Evolutionary conservation across 2,329 filamentous ascomycete species (phyloP), one percentile per base, ranked within the genome.

Genomic region (Penicillium sp.): DNA sequence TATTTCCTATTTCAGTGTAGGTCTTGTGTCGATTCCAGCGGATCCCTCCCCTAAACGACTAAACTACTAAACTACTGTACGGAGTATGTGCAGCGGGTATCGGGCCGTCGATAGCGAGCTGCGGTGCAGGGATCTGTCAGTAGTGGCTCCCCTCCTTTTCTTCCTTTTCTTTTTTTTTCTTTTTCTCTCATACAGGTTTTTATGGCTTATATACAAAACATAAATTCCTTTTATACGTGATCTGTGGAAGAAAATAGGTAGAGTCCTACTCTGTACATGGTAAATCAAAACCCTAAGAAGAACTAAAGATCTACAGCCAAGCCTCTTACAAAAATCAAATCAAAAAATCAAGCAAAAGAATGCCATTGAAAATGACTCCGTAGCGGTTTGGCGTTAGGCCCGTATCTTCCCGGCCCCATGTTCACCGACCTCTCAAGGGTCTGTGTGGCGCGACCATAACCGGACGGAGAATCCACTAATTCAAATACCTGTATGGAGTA

Each of bases 51-150:
- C 29, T 18, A 5, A 23, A 23, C 23, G 3, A 23, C 23, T 23
- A 23, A 23, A 23, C 23, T 19, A 56, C 58, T 60, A 59, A 48
- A 52, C 50, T 52, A 52, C 61, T 62, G 58, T 63, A 63, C 23
- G 58, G 51, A 61, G 62, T 56, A 56, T 56, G 53, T 55, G 60
- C 62, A 60, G 61, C 61, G 61, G 62, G 61, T 65, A 64, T 65
- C 62, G 62, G 61, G 56, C 61, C 61, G 61, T 64, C 62, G 62
- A 65, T 65, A 64, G 60, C 56, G 60, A 61, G 53, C 59, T 60
- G 60, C 61, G 57, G 55, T 58, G 59, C 62, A 65, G 62, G 62
- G 61, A 62, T 64, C 55, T 53, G 51, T 53, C 45, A 50, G 46
- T 39, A 39, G 55, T n/a, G n/a, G n/a, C n/a, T n/a, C n/a, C n/a